Conservation (phyloP, 768 basidiomycete genomes). For the Scleroderma bovista region DNA sequence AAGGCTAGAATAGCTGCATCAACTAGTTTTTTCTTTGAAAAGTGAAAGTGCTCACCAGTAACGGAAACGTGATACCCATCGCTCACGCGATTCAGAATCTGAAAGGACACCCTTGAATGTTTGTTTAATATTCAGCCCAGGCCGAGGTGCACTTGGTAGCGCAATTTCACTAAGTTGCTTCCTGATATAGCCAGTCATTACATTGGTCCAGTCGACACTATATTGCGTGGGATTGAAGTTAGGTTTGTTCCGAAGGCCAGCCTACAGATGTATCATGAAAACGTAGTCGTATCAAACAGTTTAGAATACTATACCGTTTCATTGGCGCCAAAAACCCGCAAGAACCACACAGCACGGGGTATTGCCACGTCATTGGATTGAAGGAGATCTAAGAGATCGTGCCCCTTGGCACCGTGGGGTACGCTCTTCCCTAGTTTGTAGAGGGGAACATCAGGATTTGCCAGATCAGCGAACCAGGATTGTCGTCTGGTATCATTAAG, state of each 20-base stretch:
- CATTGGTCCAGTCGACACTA: conserved; percentile 79
- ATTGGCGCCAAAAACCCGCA: conserved; percentile 82
- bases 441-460: conserved; percentile 74
- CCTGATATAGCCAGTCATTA: conserved; percentile 76
- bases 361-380: conserved; percentile 74
- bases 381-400: conserved; percentile 75
- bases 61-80: conserved; percentile 73
- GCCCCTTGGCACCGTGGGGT: conserved; percentile 81
- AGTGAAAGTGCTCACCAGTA: conserved; percentile 52
- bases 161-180: conserved; percentile 77
- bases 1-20: conserved; percentile 39
- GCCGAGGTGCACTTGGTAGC: conserved; percentile 72
- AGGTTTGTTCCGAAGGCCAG: conserved; percentile 71
- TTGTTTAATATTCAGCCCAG: conserved; percentile 74
- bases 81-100: conserved; percentile 62
- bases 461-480: conserved; percentile 79
- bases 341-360: conserved; percentile 80
- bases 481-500: conserved; percentile 74
- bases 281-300: background rate
- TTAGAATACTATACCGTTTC: conserved; percentile 55
- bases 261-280: conserved; percentile 34
- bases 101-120: conserved; percentile 78
- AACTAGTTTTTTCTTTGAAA: background rate
- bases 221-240: conserved; percentile 80
- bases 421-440: conserved; percentile 80